Conservation (phyloP, 2,329 filamentous ascomycete genomes). For the Apiospora koreana region DNA sequence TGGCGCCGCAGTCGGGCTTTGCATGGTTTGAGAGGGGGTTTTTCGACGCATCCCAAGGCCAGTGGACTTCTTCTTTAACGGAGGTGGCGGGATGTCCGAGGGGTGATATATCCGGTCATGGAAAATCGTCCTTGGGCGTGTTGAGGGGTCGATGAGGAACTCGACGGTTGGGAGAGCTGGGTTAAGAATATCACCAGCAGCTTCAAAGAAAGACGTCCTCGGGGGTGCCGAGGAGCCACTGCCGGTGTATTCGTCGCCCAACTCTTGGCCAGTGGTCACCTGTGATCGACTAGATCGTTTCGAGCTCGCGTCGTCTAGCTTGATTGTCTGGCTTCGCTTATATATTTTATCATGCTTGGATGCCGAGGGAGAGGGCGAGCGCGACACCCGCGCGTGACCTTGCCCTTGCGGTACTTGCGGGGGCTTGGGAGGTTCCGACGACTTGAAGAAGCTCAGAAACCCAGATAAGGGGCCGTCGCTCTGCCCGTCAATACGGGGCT, state of each 20-base stretch:
- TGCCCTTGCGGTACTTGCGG: constrained; percentile 28
- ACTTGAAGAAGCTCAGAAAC: constrained; percentile 75
- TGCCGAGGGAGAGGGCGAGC: constrained; percentile 34
- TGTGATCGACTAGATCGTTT: constrained; percentile 38
- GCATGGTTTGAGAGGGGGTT: constrained; percentile 18
- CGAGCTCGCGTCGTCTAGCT: constrained; percentile 39
- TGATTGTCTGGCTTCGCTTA: constrained; percentile 74
- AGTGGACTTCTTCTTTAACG: constrained; percentile 57
- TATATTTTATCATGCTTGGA: constrained; percentile 71
- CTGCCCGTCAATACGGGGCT: constrained; percentile 32
- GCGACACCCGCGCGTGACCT: constrained; percentile 17
- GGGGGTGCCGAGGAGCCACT: constrained; percentile 70
- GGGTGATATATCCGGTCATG: constrained; percentile 96
- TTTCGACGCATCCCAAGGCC: constrained; percentile 36
- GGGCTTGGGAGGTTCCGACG: constrained; percentile 40
- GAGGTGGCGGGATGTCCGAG: constrained; percentile 84
- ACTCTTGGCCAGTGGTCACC: constrained; percentile 53
- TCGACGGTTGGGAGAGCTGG: constrained; percentile 81
- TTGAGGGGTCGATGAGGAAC: constrained; percentile 81
- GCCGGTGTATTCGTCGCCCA: constrained; percentile 38
- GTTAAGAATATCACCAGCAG: constrained; percentile 88
- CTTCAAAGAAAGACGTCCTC: constrained; percentile 91
- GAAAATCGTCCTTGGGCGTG: constrained; percentile 86
- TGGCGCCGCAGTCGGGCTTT: constrained; percentile 24
- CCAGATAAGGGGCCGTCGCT: constrained; percentile 57